A percentile compares a stretch with the other conserved stretches of the same genome.
Conservation (phyloP, 352 stramenopile species). For the Pythium volutum region DNA sequence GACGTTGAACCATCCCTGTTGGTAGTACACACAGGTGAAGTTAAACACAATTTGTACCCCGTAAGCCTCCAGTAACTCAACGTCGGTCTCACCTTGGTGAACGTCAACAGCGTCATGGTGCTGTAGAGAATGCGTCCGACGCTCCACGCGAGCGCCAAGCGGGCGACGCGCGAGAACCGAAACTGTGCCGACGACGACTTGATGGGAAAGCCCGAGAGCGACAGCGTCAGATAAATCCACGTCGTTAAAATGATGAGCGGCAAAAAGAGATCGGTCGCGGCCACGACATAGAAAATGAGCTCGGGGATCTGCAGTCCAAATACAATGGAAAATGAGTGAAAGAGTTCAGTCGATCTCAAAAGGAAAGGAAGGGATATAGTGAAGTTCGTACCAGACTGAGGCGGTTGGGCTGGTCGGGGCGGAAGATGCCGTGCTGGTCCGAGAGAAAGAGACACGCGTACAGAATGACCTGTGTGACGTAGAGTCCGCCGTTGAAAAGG, state of each 20-base stretch:
- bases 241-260: conserved; percentile 88
- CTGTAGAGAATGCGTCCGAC: conserved; percentile 84
- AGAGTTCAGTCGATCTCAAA: neutral
- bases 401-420: conserved; percentile 65
- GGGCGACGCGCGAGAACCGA: conserved; percentile 54
- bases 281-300: conserved; percentile 80
- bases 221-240: conserved; percentile 88
- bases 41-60: too few species aligned
- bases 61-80: neutral
- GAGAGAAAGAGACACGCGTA: conserved; percentile 89
- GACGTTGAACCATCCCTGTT: conserved; percentile 86
- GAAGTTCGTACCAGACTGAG: conserved; percentile 49
- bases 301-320: conserved; percentile 50
- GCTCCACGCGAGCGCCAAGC: conserved; percentile 80
- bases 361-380: neutral
- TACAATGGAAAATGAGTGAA: neutral
- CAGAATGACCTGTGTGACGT: conserved; percentile 85
- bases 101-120: conserved; percentile 85
- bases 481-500: conserved; percentile 89
- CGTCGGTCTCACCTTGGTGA: conserved; percentile 55
- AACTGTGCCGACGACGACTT: conserved; percentile 61
- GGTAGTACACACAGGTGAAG: neutral
- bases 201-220: conserved; percentile 85
- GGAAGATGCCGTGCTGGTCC: conserved; percentile 78
- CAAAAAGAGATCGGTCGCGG: conserved; percentile 83